Percentiles rank a stretch among this genome's conserved stretches.
Conservation (phyloP, 192 early-diverging fungal genomes). For the Entomortierella parvispora region DNA sequence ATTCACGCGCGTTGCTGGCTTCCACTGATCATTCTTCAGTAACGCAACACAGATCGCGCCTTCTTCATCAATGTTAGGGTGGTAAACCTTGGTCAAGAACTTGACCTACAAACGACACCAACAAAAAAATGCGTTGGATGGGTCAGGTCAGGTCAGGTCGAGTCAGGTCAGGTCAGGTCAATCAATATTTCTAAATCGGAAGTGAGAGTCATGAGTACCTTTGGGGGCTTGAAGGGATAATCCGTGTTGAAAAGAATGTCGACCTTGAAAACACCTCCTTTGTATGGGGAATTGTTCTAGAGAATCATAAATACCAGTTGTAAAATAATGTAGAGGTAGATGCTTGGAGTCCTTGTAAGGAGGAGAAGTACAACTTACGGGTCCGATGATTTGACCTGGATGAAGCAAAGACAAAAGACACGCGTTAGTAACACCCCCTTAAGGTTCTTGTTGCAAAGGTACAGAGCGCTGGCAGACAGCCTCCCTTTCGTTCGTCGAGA, state of each 20-base stretch:
- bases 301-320: neutral
- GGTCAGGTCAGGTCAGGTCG: too few species aligned
- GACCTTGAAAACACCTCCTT: conserved; percentile 76
- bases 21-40: conserved; percentile 87
- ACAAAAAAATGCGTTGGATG: neutral
- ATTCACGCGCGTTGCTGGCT: conserved; percentile 77
- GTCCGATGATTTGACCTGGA: conserved; percentile 60
- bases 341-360: neutral
- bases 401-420: neutral
- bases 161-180: too few species aligned
- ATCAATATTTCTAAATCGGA: too few species aligned
- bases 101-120: conserved; percentile 61
- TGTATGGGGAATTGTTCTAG: conserved; percentile 69
- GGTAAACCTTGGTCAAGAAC: conserved; percentile 83
- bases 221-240: conserved; percentile 87
- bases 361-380: conserved; percentile 56
- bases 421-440: conserved; percentile 2
- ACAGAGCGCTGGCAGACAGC: too few species aligned
- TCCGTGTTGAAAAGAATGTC: conserved; percentile 76
- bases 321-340: conserved; percentile 8
- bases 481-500: too few species aligned
- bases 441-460: too few species aligned
- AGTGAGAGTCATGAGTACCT: too few species aligned
- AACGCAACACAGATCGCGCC: conserved; percentile 81
- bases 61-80: conserved; percentile 85